Percentiles rank a stretch among this genome's conserved stretches.
Conservation (phyloP, 1,284 basidiomycete species). For the Ceratobasidium theobromae region DNA sequence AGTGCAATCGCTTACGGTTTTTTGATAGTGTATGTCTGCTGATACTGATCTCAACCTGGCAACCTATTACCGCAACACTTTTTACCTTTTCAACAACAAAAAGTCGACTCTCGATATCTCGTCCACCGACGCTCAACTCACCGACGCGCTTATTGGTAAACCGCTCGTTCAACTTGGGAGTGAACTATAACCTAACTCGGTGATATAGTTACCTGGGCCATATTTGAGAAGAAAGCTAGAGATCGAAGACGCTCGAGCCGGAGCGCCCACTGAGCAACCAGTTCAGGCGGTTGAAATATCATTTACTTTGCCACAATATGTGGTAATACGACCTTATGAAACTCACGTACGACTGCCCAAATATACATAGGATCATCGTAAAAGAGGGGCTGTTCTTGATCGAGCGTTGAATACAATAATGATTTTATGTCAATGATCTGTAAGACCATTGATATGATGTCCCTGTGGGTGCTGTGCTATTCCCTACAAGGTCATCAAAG, state of each 20-base stretch:
- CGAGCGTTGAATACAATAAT: too few relatives aligned
- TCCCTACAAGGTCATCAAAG: too few relatives aligned
- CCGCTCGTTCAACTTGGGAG: background rate
- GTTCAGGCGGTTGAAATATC: too few relatives aligned
- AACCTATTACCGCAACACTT: slow-evolving; percentile 1
- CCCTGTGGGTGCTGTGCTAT: too few relatives aligned
- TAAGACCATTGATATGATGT: too few relatives aligned
- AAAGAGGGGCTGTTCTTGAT: too few relatives aligned
- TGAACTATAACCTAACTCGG: background rate
- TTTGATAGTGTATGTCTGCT: background rate
- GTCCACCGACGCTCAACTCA: background rate
- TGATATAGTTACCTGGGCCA: slow-evolving; percentile 16
- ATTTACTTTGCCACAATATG: too few relatives aligned
- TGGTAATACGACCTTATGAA: too few relatives aligned
- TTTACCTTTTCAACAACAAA: background rate
- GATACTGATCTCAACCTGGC: background rate
- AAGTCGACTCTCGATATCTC: slow-evolving; percentile 4
- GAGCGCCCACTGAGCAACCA: too few relatives aligned
- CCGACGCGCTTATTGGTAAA: slow-evolving; percentile 2
- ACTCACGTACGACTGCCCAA: too few relatives aligned
- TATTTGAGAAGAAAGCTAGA: slow-evolving; percentile 19
- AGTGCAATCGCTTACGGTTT: background rate
- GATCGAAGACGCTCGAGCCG: slow-evolving; percentile 1
- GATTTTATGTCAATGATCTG: too few relatives aligned
- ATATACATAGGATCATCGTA: too few relatives aligned